Evolutionary conservation across 148 eudicot genomes (phyloP).

Genomic region (Nyssa sinensis): DNA sequence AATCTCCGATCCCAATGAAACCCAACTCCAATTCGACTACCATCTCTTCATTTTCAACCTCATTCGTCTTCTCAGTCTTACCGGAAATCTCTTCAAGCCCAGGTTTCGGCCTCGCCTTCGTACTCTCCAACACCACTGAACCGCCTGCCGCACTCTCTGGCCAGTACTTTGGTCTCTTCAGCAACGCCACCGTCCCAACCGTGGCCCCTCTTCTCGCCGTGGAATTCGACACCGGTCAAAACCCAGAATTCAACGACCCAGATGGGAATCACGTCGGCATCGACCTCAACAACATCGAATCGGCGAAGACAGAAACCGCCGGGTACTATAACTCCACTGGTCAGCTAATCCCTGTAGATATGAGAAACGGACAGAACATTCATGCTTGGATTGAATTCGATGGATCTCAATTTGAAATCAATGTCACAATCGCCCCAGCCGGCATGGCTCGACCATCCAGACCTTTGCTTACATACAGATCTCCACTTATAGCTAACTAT

Average conservation of each 20-base stretch:
- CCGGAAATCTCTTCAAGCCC: conserved; percentile 46
- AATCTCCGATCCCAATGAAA: conserved; percentile 22
- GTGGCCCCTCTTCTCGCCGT: conserved; percentile 39
- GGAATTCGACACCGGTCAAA: conserved; percentile 48
- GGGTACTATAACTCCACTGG: conserved; percentile 33
- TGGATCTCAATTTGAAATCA: conserved; percentile 34
- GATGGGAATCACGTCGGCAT: conserved; percentile 45
- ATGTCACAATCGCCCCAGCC: conserved; percentile 45
- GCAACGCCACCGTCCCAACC: conserved; percentile 6
- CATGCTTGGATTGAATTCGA: conserved; percentile 58
- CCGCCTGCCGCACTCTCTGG: conserved; percentile 37
- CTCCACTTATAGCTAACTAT: conserved; percentile 29
- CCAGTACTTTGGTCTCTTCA: conserved; percentile 49
- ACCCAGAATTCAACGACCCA: conserved; percentile 47
- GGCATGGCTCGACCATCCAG: conserved; percentile 32
- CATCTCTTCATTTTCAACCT: conserved; percentile 40
- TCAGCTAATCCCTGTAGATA: conserved; percentile 23
- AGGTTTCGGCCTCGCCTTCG: conserved; percentile 50
- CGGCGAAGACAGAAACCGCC: conserved; percentile 18
- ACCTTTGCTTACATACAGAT: conserved; percentile 29
- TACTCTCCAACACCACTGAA: conserved; percentile 29
- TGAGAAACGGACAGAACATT: conserved; percentile 50
- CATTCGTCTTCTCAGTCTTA: conserved; percentile 46
- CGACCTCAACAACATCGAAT: conserved; percentile 38
- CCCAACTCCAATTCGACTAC: conserved; percentile 17